A percentile compares a stretch with the other conserved stretches of the same genome.
These are phyloP conservation scores for Lasiosphaeris hirsuta DNA, from an alignment of 495 filamentous ascomycete species.

Conservation along the genomic window DNA sequence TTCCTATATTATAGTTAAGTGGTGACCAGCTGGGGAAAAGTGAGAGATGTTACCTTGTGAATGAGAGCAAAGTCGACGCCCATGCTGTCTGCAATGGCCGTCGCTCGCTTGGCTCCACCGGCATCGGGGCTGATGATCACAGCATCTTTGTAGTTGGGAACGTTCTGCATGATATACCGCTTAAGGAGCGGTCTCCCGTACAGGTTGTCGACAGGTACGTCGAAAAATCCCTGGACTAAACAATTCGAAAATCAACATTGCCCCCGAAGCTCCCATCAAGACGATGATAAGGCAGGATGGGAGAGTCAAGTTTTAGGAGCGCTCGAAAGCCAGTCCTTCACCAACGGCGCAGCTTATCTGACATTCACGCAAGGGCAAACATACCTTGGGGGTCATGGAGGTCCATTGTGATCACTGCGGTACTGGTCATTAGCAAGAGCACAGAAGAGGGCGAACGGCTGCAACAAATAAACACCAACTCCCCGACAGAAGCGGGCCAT, in stretches of 20 bases:
- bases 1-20: conserved; percentile 56
- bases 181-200: conserved; percentile 85
- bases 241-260: conserved; percentile 11
- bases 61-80: conserved; percentile 94
- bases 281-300: not conserved
- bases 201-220: conserved; percentile 96
- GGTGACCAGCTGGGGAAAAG: conserved; percentile 25
- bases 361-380: conserved; percentile 3
- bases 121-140: conserved; percentile 96
- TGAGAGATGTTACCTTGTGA: conserved; percentile 78
- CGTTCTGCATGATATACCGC: conserved; percentile 83
- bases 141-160: conserved; percentile 80
- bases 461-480: no score
- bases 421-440: conserved; percentile 25
- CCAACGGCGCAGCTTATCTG: no score
- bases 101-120: conserved; percentile 92
- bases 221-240: conserved; percentile 83
- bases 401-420: conserved; percentile 87
- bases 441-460: not conserved
- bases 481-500: no score
- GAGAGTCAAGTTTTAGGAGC: no score
- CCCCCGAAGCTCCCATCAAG: conserved; percentile 3
- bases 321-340: no score
- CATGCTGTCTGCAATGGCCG: conserved; percentile 91
- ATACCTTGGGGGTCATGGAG: conserved; percentile 93